Evolutionary conservation across 257 asterid genomes (phyloP).

Genomic region (Lantana camara): DNA sequence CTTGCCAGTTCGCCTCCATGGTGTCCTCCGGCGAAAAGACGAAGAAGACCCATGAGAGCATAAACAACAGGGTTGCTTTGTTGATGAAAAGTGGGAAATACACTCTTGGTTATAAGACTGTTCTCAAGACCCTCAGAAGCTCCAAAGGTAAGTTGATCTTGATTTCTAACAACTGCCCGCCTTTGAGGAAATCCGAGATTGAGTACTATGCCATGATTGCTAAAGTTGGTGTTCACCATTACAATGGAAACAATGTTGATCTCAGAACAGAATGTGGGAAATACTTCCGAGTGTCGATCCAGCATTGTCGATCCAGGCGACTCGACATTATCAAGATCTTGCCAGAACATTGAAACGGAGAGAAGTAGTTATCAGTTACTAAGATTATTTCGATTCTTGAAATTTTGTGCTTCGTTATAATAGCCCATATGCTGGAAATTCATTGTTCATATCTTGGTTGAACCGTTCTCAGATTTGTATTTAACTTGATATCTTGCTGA

Average conservation of each 20-base stretch:
- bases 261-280: conserved; percentile 79
- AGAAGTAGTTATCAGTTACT: conserved; percentile 10
- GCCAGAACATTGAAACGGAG: conserved; percentile 51
- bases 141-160: conserved; percentile 80
- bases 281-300: conserved; percentile 75
- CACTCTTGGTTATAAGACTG: conserved; percentile 88
- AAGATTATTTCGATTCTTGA: conserved; percentile 5
- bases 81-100: conserved; percentile 89
- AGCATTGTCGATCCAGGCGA: conserved; percentile 82
- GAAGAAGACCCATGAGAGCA: conserved; percentile 87
- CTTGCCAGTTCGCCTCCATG: conserved; percentile 29
- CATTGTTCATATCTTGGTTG: neutral
- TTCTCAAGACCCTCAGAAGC: conserved; percentile 71
- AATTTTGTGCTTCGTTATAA: neutral
- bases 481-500: conserved; percentile 3
- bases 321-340: conserved; percentile 68
- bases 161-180: conserved; percentile 86
- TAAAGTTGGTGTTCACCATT: conserved; percentile 83
- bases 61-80: conserved; percentile 71
- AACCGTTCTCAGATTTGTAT: neutral
- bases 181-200: conserved; percentile 83
- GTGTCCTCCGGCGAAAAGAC: conserved; percentile 55
- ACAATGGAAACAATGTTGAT: conserved; percentile 80
- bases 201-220: conserved; percentile 91
- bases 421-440: conserved; percentile 13